phyloP scores from a whole-genome alignment of 2,329 filamentous ascomycete genomes.

The Fusarium newnesense region DNA sequence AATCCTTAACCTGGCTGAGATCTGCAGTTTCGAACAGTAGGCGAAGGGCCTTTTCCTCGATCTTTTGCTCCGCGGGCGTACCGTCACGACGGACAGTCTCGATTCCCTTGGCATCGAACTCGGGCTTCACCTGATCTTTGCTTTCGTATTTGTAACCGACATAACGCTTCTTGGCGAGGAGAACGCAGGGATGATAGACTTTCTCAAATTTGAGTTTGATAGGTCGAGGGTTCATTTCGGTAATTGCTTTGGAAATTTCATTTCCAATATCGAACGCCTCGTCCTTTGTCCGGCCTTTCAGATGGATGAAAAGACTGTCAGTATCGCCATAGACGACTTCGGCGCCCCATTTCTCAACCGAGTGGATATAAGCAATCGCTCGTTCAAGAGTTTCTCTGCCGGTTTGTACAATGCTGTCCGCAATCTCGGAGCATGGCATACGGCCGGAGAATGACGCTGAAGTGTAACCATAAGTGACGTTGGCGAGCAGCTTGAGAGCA shows the following conservation, averaged over 20 bases:
- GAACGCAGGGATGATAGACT: slow-evolving; percentile 93
- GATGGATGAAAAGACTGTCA: slow-evolving; percentile 90
- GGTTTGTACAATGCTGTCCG: slow-evolving; percentile 97
- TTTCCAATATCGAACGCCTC: slow-evolving; percentile 93
- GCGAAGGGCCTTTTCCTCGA: slow-evolving; percentile 91
- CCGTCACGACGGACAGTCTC: slow-evolving; percentile 96
- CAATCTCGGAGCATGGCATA: slow-evolving; percentile 98
- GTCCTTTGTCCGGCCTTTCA: slow-evolving; percentile 86
- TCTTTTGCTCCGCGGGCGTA: slow-evolving; percentile 94
- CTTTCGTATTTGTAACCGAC: slow-evolving; percentile 97
- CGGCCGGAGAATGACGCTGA: slow-evolving; percentile 96
- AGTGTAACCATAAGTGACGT: slow-evolving; percentile 98
- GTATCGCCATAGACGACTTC: slow-evolving; percentile 99
- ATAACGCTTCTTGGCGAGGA: slow-evolving; percentile 97
- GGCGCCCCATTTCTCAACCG: slow-evolving; percentile 85
- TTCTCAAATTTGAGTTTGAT: slow-evolving; percentile 99
- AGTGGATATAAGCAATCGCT: slow-evolving; percentile 92
- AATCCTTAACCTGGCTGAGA: slow-evolving; percentile 85
- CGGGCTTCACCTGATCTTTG: slow-evolving; percentile 77
- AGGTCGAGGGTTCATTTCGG: slow-evolving; percentile 87
- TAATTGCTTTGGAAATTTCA: slow-evolving; percentile 89
- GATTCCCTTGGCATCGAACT: slow-evolving; percentile 98
- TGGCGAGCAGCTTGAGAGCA: slow-evolving; percentile 95
- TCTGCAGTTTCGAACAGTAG: slow-evolving; percentile 91
- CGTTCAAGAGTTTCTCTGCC: slow-evolving; percentile 94